Percentiles rank a stretch among this genome's conserved stretches.
phyloP scores from a whole-genome alignment of 495 filamentous ascomycete genomes.

The Penicillium psychrofluorescens region DNA sequence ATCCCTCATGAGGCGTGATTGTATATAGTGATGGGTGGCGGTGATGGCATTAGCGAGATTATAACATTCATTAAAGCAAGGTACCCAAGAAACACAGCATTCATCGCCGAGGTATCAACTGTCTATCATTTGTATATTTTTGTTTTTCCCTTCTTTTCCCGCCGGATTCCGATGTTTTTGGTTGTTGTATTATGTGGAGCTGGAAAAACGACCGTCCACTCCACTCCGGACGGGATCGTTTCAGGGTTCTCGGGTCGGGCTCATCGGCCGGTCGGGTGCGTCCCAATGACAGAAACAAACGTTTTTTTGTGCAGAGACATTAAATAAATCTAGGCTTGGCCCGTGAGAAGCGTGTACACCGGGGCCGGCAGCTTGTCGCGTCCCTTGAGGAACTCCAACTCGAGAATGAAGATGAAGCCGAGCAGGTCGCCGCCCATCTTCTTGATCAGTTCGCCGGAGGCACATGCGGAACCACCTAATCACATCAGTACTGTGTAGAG shows the following conservation, averaged over 20 bases:
- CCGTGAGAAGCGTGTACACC: slow-evolving; percentile 73
- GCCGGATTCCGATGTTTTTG: no score
- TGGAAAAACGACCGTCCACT: no score
- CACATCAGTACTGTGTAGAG: background rate
- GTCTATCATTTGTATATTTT: no score
- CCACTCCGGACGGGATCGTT: no score
- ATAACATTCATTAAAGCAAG: no score
- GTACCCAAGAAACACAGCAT: no score
- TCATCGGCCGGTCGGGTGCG: no score
- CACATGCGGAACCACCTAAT: slow-evolving; percentile 81
- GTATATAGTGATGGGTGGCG: background rate
- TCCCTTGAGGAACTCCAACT: slow-evolving; percentile 91
- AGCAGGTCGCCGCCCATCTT: slow-evolving; percentile 77
- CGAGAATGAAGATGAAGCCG: slow-evolving; percentile 91
- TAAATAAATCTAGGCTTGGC: slow-evolving; percentile 33
- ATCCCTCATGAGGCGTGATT: slow-evolving; percentile 28
- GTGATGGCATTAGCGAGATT: background rate
- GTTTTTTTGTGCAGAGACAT: background rate
- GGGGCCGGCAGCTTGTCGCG: slow-evolving; percentile 81
- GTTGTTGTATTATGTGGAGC: no score
- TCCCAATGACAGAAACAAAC: no score
- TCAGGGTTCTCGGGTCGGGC: no score
- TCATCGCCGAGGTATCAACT: no score
- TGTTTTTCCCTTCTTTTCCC: no score
- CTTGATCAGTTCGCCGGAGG: slow-evolving; percentile 77